A percentile compares a stretch with the other conserved stretches of the same genome.
phyloP scores from a whole-genome alignment of 352 stramenopile species.

The Phytophthora litchii region DNA sequence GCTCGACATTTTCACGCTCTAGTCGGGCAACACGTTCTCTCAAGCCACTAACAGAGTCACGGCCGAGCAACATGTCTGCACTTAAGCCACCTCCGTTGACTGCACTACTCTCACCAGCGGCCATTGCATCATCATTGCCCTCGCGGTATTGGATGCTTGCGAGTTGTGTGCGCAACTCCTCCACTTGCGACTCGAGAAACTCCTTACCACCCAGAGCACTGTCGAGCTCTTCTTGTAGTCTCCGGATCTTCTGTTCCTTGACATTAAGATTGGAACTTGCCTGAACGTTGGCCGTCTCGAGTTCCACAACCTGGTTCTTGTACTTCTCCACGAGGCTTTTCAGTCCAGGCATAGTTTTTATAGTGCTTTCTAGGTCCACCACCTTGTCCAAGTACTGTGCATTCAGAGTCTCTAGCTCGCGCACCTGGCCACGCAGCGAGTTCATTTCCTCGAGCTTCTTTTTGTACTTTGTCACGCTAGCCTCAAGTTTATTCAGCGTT shows the following conservation, averaged over 20 bases:
- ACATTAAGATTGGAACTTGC: constrained; percentile 76
- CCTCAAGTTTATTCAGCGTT: constrained; percentile 80
- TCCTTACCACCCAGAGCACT: constrained; percentile 81
- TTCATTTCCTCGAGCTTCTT: constrained; percentile 89
- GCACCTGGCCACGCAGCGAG: constrained; percentile 70
- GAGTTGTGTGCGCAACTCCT: constrained; percentile 76
- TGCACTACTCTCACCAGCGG: constrained; percentile 35
- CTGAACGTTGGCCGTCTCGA: constrained; percentile 84
- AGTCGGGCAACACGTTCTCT: constrained; percentile 69
- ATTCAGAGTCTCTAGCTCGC: constrained; percentile 81
- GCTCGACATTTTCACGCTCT: constrained; percentile 74
- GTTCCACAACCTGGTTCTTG: constrained; percentile 90
- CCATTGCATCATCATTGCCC: constrained; percentile 45
- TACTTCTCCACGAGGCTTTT: constrained; percentile 85
- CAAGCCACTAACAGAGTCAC: constrained; percentile 62
- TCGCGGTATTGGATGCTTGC: constrained; percentile 59
- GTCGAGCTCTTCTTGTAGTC: constrained; percentile 87
- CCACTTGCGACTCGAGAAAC: constrained; percentile 86
- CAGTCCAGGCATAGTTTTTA: constrained; percentile 85
- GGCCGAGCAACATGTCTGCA: constrained; percentile 66
- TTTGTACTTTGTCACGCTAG: constrained; percentile 85
- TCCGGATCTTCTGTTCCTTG: constrained; percentile 82
- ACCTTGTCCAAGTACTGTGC: constrained; percentile 86
- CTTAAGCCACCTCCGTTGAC: constrained; percentile 47
- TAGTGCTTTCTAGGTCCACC: constrained; percentile 83